These are phyloP conservation scores for Balamuthia mandrillaris DNA, from an alignment of 208 protist species.

Conservation along the genomic window DNA sequence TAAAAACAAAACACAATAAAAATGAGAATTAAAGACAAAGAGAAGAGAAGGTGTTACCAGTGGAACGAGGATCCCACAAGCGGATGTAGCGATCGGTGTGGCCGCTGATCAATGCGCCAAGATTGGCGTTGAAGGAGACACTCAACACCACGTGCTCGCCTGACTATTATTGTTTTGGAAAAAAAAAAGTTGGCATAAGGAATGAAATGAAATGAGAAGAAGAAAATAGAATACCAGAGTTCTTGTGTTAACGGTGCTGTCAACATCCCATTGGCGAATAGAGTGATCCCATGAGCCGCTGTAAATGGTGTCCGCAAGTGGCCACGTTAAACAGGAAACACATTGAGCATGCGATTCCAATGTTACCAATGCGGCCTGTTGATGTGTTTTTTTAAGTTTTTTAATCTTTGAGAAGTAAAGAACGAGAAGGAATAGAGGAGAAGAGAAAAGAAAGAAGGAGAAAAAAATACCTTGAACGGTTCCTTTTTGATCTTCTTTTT, in stretches of 20 bases:
- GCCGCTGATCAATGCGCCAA: background rate
- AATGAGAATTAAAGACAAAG: background rate
- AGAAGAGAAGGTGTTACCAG: background rate
- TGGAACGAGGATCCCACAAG: background rate
- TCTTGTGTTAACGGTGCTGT: background rate
- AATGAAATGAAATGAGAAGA: background rate
- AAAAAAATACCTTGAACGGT: background rate
- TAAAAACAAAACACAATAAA: background rate
- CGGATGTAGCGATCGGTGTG: constrained; percentile 16
- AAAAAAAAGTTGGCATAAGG: no score
- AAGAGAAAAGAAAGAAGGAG: background rate
- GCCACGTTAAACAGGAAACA: background rate
- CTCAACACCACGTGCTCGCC: constrained; percentile 1
- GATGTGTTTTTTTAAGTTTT: background rate
- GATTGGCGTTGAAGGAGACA: background rate
- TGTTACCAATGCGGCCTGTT: background rate
- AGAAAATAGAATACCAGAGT: background rate
- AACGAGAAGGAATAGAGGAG: no score
- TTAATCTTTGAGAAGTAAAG: background rate
- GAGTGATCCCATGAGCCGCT: constrained; percentile 28
- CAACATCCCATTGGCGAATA: background rate
- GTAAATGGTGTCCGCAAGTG: background rate
- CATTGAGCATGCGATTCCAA: background rate
- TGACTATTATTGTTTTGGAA: no score
- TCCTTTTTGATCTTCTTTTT: background rate